Conservation (phyloP, 1,139 yeast species). For the Suhomyces maxii region DNA sequence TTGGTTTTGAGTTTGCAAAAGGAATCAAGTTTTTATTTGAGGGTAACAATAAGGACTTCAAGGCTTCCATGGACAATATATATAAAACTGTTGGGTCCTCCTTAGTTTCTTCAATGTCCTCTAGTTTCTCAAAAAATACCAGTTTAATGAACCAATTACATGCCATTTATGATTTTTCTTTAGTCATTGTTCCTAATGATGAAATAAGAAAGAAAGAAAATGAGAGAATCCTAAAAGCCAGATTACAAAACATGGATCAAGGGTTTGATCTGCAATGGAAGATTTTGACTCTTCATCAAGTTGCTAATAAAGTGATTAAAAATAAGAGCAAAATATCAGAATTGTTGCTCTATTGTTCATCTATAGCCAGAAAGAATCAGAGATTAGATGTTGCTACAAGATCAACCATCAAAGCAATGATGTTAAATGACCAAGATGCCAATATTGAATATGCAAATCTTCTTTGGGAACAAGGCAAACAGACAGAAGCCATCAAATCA, state of each 20-base stretch:
- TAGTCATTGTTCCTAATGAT: slow-evolving; percentile 22
- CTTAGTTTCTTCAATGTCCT: slow-evolving; percentile 58
- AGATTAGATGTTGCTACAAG: slow-evolving; percentile 75
- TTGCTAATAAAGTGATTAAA: slow-evolving; percentile 49
- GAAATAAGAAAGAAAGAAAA: slow-evolving; percentile 14
- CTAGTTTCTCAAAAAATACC: slow-evolving; percentile 62
- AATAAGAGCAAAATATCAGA: slow-evolving; percentile 35
- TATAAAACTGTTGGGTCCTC: slow-evolving; percentile 59
- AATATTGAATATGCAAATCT: slow-evolving; percentile 81
- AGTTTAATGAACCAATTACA: slow-evolving; percentile 65
- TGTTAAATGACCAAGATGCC: slow-evolving; percentile 50
- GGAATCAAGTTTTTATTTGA: slow-evolving; percentile 49
- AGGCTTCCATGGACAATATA: slow-evolving; percentile 48
- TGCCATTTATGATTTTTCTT: slow-evolving; percentile 62
- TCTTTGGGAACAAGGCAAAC: slow-evolving; percentile 89
- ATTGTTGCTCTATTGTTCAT: slow-evolving; percentile 61
- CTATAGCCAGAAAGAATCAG: slow-evolving; percentile 65
- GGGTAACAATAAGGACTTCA: slow-evolving; percentile 29
- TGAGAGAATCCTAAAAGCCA: slow-evolving; percentile 30
- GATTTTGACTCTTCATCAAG: slow-evolving; percentile 57
- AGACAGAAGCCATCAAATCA: slow-evolving; percentile 76
- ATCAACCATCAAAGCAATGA: slow-evolving; percentile 68
- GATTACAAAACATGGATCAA: slow-evolving; percentile 56
- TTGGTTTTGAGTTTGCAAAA: slow-evolving; percentile 66
- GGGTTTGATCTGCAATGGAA: slow-evolving; percentile 66